Evolutionary conservation across 106 monocot genomes (phyloP).

Genomic region (Dendrobium chrysotoxum): DNA sequence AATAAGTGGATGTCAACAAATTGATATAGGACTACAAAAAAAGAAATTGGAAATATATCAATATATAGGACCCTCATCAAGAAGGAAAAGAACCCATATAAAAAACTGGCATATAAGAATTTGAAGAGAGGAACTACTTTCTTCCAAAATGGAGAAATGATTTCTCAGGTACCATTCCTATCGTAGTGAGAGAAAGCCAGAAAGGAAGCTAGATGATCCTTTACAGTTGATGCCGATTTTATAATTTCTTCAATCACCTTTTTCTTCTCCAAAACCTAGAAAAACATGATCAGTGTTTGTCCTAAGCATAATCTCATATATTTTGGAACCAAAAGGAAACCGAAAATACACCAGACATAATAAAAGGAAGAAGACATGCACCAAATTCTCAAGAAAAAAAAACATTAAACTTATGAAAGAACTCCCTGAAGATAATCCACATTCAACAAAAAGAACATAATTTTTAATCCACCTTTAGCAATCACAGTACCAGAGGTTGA

Average conservation of each 20-base stretch:
- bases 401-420: not conserved
- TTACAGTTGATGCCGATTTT: slow-evolving; percentile 54
- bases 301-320: not conserved
- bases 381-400: not conserved
- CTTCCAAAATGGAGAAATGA: not conserved
- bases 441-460: not conserved
- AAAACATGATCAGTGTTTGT: not conserved
- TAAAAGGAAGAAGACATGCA: not conserved
- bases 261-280: slow-evolving; percentile 69
- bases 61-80: not conserved
- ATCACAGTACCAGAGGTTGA: not conserved
- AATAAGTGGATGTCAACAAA: not conserved
- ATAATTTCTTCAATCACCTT: slow-evolving; percentile 69
- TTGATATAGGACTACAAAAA: not conserved
- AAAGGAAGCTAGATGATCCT: slow-evolving; percentile 71
- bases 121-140: not conserved
- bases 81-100: not conserved
- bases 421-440: not conserved
- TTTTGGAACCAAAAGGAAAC: not conserved
- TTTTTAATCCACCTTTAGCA: not conserved
- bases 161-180: slow-evolving; percentile 57
- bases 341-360: not conserved
- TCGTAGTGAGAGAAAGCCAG: slow-evolving; percentile 51
- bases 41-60: not conserved
- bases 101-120: not conserved